Conservation (phyloP, 495 filamentous ascomycete species). For the Massariosphaeria phaeospora region DNA sequence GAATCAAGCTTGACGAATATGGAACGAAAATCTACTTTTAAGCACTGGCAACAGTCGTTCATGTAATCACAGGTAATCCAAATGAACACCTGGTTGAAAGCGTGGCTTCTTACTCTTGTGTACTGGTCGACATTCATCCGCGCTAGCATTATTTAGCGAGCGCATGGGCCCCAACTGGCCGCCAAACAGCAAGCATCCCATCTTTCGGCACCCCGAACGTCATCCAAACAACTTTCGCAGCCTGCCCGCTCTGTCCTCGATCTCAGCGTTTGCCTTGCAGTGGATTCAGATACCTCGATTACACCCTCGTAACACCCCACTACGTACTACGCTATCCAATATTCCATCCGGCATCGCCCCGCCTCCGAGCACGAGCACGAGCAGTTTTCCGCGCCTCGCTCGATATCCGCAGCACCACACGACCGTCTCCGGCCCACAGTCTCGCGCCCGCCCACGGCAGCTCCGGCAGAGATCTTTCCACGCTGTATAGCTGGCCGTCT, state of each 20-base stretch:
- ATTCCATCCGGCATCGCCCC: constrained; percentile 6
- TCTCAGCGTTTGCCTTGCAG: background rate
- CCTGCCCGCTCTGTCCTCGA: constrained; percentile 6
- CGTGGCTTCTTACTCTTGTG: too few relatives aligned
- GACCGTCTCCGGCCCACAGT: constrained; percentile 12
- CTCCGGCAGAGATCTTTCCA: too few relatives aligned
- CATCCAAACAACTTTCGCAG: constrained; percentile 26
- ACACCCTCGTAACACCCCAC: background rate
- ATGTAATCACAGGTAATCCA: too few relatives aligned
- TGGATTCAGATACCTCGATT: background rate
- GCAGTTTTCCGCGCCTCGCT: constrained; percentile 22
- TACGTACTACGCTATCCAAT: constrained; percentile 6
- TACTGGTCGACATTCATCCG: constrained; percentile 18
- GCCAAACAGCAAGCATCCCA: constrained; percentile 9
- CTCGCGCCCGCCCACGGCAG: background rate
- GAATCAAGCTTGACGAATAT: too few relatives aligned
- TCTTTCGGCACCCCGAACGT: constrained; percentile 18
- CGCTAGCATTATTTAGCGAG: background rate
- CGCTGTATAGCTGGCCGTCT: too few relatives aligned
- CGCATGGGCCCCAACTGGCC: background rate
- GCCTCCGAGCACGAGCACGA: constrained; percentile 1
- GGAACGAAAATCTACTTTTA: too few relatives aligned
- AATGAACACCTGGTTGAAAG: too few relatives aligned
- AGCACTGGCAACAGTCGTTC: too few relatives aligned
- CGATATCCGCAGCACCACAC: constrained; percentile 23